phyloP scores from a whole-genome alignment of 257 asterid species.

The Primulina huaijiensis region DNA sequence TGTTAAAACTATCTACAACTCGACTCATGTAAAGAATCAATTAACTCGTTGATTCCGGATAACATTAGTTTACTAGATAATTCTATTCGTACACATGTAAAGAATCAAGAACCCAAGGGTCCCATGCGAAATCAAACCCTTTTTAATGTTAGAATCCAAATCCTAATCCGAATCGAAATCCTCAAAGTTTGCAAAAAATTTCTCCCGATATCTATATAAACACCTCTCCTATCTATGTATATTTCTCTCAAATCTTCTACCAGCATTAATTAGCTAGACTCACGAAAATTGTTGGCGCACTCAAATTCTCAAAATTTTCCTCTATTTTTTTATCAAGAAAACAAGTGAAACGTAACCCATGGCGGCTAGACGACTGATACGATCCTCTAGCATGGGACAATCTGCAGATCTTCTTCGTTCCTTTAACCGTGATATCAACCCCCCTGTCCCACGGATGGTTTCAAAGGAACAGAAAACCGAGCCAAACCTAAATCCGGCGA shows the following conservation, averaged over 20 bases:
- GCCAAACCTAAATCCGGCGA: not conserved
- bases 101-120: too few relatives aligned
- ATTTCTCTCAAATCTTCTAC: too few relatives aligned
- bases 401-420: constrained; percentile 7
- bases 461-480: not conserved
- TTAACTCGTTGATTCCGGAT: too few relatives aligned
- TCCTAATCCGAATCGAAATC: not conserved
- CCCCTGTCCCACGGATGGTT: not conserved
- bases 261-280: too few relatives aligned
- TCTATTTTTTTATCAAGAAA: not conserved
- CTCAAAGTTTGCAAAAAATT: not conserved
- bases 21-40: too few relatives aligned
- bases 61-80: too few relatives aligned
- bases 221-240: too few relatives aligned
- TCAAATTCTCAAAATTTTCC: not conserved
- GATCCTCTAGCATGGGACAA: constrained; percentile 15
- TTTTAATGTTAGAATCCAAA: too few relatives aligned
- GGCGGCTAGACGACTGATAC: not conserved
- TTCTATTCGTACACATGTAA: too few relatives aligned
- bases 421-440: not conserved
- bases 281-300: too few relatives aligned
- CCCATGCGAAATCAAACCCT: too few relatives aligned
- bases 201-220: not conserved
- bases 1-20: too few relatives aligned
- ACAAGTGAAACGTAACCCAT: not conserved